Conservation (phyloP, 2,329 filamentous ascomycete genomes). For the Fusarium citri region DNA sequence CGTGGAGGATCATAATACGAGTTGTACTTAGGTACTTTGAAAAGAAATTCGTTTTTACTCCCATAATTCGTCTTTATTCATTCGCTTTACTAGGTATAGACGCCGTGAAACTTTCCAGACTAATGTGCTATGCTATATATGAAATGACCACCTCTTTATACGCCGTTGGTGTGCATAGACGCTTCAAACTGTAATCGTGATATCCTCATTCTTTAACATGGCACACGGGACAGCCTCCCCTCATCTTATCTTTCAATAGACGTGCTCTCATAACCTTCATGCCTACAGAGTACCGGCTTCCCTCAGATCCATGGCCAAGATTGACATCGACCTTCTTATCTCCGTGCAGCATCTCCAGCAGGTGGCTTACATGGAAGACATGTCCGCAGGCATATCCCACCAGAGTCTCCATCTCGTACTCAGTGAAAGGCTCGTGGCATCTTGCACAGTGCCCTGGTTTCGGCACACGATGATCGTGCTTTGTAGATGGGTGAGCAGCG, state of each 20-base stretch:
- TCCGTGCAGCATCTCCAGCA: slow-evolving; percentile 66
- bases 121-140: slow-evolving; percentile 4
- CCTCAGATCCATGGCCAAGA: slow-evolving; percentile 57
- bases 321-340: slow-evolving; percentile 61
- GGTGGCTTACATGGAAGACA: slow-evolving; percentile 80
- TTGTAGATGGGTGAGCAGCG: slow-evolving; percentile 27
- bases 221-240: slow-evolving; percentile 73
- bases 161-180: slow-evolving; percentile 24
- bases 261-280: slow-evolving; percentile 90
- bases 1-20: slow-evolving; percentile 42
- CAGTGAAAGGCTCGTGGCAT: slow-evolving; percentile 67
- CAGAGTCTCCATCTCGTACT: slow-evolving; percentile 76
- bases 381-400: slow-evolving; percentile 86
- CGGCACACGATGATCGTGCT: slow-evolving; percentile 50
- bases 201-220: slow-evolving; percentile 41
- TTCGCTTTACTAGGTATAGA: slow-evolving; percentile 1
- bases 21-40: slow-evolving; percentile 44
- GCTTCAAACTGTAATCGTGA: slow-evolving; percentile 18
- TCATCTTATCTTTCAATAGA: slow-evolving; percentile 77
- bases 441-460: slow-evolving; percentile 69
- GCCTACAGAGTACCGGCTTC: slow-evolving; percentile 74
- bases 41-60: slow-evolving; percentile 34
- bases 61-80: slow-evolving; percentile 10
- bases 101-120: slow-evolving; percentile 9
- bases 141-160: slow-evolving; percentile 24